Evolutionary conservation across 495 filamentous ascomycete species (phyloP), one percentile per base, ranked within the genome.

Genomic region (Penicillium egyptiacum): DNA sequence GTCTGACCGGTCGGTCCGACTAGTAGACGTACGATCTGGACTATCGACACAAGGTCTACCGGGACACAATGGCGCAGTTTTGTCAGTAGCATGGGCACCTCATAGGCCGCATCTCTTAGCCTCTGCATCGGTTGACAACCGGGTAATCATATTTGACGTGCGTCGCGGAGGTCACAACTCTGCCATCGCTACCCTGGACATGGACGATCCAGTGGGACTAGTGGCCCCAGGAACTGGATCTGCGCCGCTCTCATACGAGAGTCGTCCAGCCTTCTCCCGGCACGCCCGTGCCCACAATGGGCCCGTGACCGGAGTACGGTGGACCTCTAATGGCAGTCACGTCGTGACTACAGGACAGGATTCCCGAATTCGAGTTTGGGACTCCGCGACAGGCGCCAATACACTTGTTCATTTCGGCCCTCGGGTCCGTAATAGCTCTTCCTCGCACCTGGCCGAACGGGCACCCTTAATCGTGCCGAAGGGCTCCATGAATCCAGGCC

Each of bases 341-440:
- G 74, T 97, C 14, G 78, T 96, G 22, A 91, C 89, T 6, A 79
- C 86, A 1, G 92, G 92, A 5, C 88, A 91, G 52, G 92, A 97
- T 65, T 74, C 88, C 37, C 81, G 87, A 9, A 86, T 97, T 46
- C 82, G 91, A 3, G 89, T 95, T 3, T 96, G 92, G 92, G 81
- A 94, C 69, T 82, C 87, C 14, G 75, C 75, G 1, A 88, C 86
- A 0, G 91, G 91, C 12, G 88, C 85, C 8, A 96, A 97, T 63
- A 91, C 87, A 1, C 79, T 96, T 3, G 89, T 84, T 0, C 91
- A 85, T 70, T 95, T 95, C 60, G 91, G 91, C 0, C 88, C 89
- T 0, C 77, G 81, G 4, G 79, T 94, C n/a, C 84, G 82, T 50
- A 94, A 94, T 60, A 78, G 65, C 33, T 64, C 66, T 9, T 68